Percentiles rank a stretch among this genome's conserved stretches.
phyloP scores from a whole-genome alignment of 257 asterid genomes.

The Datura wrightii region DNA sequence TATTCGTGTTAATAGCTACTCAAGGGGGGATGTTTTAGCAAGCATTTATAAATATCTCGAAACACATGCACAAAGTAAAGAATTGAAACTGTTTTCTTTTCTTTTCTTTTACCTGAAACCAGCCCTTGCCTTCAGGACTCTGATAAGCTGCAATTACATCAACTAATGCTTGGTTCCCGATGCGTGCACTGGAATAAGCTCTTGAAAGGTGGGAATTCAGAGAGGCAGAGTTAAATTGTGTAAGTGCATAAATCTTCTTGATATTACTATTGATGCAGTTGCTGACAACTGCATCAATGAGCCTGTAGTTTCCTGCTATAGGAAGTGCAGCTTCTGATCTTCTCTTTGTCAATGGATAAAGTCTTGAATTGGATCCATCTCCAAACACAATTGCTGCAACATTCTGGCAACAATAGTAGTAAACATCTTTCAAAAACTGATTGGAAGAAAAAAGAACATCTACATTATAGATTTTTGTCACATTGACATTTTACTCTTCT shows the following conservation, averaged over 20 bases:
- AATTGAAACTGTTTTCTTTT: background rate
- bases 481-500: background rate
- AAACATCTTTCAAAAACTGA: conserved; percentile 37
- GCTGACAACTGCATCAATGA: conserved; percentile 82
- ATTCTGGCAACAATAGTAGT: conserved; percentile 54
- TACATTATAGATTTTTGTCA: background rate
- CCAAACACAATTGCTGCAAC: conserved; percentile 96
- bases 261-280: conserved; percentile 93
- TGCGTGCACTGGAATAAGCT: conserved; percentile 69
- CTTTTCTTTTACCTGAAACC: conserved; percentile 73
- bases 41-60: background rate
- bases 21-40: background rate
- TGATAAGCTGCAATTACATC: conserved; percentile 90
- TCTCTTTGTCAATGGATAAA: conserved; percentile 79
- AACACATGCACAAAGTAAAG: background rate
- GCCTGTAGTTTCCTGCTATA: conserved; percentile 82
- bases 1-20: background rate
- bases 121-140: conserved; percentile 72
- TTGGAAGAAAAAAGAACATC: background rate
- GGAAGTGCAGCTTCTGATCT: conserved; percentile 88
- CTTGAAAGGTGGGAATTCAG: conserved; percentile 87
- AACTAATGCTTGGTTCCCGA: conserved; percentile 63
- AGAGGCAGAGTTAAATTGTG: conserved; percentile 88
- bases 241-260: conserved; percentile 77
- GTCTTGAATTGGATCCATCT: conserved; percentile 69